A percentile compares a stretch with the other conserved stretches of the same genome.
Conservation (phyloP, 371 early-diverging fungal genomes). For the Thermomucor indicae-seudaticae region DNA sequence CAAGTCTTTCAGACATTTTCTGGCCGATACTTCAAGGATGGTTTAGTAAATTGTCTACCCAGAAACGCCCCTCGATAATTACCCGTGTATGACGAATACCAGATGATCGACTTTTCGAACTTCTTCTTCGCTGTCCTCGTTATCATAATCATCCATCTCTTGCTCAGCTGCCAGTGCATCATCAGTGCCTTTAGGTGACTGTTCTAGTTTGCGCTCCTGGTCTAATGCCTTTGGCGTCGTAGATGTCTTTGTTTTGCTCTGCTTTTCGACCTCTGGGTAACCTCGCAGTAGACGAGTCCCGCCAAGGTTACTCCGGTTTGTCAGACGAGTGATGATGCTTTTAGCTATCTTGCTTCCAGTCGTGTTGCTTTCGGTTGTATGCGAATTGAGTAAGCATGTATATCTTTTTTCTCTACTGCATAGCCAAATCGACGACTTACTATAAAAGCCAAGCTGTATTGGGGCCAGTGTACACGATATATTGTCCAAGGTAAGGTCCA, state of each 20-base stretch:
- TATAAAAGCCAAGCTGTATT: conserved; percentile 65
- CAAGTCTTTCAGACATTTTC: conserved; percentile 73
- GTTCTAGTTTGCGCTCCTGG: not conserved
- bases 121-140: conserved; percentile 57
- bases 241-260: conserved; percentile 14
- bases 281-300: conserved; percentile 73
- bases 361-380: conserved; percentile 29
- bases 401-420: not conserved
- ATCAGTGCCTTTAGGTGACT: not conserved
- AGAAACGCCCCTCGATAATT: conserved; percentile 4
- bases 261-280: conserved; percentile 63
- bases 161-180: conserved; percentile 17
- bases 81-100: conserved; percentile 79
- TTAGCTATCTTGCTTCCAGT: conserved; percentile 63
- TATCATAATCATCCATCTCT: conserved; percentile 56
- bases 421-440: conserved; percentile 29
- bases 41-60: not conserved
- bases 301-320: conserved; percentile 59
- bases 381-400: not conserved
- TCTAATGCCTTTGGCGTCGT: conserved; percentile 2
- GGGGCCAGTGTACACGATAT: conserved; percentile 63
- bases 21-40: conserved; percentile 65
- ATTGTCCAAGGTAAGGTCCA: conserved; percentile 72
- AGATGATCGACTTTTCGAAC: conserved; percentile 71
- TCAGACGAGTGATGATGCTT: conserved; percentile 61